Evolutionary conservation across 2,329 filamentous ascomycete genomes (phyloP), one percentile per base, ranked within the genome.

Genomic region (Ascochyta clinopodiicola): DNA sequence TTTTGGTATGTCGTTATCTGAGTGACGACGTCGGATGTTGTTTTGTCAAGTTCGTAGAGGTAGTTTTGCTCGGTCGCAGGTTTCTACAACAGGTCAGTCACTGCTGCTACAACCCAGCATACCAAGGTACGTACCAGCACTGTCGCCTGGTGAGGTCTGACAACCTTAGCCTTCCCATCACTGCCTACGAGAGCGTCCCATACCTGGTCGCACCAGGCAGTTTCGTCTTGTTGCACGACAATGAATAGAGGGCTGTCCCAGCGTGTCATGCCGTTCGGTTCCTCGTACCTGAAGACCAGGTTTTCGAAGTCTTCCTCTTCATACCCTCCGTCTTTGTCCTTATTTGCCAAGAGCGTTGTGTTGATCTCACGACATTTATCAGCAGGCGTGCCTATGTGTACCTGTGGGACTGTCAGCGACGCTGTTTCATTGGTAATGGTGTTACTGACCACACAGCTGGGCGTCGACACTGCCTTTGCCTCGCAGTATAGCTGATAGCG

Each of bases 201-300:
- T 52, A 95, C 83, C 52, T 82, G 81, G 43, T 88, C 85, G 58
- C 86, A 89, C 2, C 86, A 86, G n/a, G 82, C 83, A 53, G 82
- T 82, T 51, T 84, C 83, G 71, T 96, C 91, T 39, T 92, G 88
- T 81, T 88, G 90, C 10, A 91, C 82, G 0, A 95, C 82, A 4
- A 89, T 89, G 75, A 94, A 95, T 2, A 95, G 81, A 1, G 91
- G 91, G 50, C 88, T 89, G 72, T 96, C 91, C 91, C 91, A 96
- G 38, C 90, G 80, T 2, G 84, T 88, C 89, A 94, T 93, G 21
- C 88, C 85, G 71, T 94, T 95, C 13, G 91, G 91, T 76, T 96
- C 91, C 75, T 96, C 91, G 71, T 93, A 93, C 50, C 91, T 82
- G 71, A 91, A 94, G 31, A 92, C 85, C 10, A 93, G 81, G 64